Base-by-base conservation (phyloP, 2,329 filamentous ascomycete genomes). In the Xylaria hypoxylon region DNA sequence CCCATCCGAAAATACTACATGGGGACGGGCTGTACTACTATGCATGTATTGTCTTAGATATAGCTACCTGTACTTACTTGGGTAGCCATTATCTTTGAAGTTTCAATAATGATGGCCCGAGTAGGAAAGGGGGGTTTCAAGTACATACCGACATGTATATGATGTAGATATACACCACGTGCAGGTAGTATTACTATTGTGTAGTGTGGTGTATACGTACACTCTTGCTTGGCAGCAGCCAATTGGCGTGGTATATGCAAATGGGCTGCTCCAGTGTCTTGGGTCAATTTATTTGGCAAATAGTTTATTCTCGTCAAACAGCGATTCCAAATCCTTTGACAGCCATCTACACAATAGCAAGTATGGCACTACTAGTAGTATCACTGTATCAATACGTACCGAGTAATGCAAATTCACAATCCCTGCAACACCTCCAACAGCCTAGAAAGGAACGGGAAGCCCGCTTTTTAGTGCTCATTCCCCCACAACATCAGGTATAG, bases 241-340 rank as follows among this genome's bases (percentile, higher is more conserved):
- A 42, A 62, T 66, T 66, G 53, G 64, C 19, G 31, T 52, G 50
- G 31, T 38, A n/a, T 38, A 8, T 28, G 24, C 38, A 45, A 35
- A 24, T 28, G 44, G 44, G 31, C 44, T 56, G 42, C 8, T 38
- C 52, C 26, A 58, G 55, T 62, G 45, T 47, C 53, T 66, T 55
- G 64, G 52, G 50, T 48, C 24, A 44, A 38, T 44, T 47, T 22
- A 57, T 56, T 57, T 61, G 63, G 31, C 57, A 40, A 50, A 28
- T 33, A 33, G 56, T 15, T 42, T 33, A 44, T 59, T 59, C 47
- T 45, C 24, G 48, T 40, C 61, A 22, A 5, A 31, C 11, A 10
- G 1, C 28, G 65, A 67, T 67, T 67, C 61, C 65, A 67, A 67
- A 67, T 67, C 56, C 7, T 33, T 2, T 31, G n/a, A n/a, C n/a